These are phyloP conservation scores for Aspergillus awamori DNA, from an alignment of 2,329 filamentous ascomycete species.

Conservation along the genomic window DNA sequence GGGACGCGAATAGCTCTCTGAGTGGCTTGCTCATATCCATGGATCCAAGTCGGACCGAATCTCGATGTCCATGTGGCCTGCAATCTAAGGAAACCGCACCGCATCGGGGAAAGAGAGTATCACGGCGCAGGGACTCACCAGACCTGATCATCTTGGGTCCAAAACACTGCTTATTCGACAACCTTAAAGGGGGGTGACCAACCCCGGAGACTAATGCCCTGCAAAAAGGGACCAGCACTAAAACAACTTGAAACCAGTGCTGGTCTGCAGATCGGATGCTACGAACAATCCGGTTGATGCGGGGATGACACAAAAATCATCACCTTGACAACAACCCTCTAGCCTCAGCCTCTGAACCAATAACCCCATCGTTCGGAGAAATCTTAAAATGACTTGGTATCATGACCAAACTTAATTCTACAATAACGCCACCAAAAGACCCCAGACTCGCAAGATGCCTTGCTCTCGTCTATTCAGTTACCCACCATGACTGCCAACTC, in stretches of 20 bases:
- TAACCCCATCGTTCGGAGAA: background rate
- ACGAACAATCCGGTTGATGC: background rate
- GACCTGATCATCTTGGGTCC: slow-evolving; percentile 21
- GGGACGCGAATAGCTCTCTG: background rate
- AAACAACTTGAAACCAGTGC: background rate
- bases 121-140: slow-evolving; percentile 16
- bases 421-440: background rate
- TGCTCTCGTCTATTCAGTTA: background rate
- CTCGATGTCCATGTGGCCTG: slow-evolving; percentile 10
- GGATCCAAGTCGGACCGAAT: background rate
- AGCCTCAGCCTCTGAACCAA: background rate
- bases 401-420: slow-evolving; percentile 12
- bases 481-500: slow-evolving; percentile 11
- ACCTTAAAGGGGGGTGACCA: slow-evolving; percentile 4
- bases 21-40: background rate
- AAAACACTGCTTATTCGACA: slow-evolving; percentile 12
- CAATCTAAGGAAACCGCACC: too few species aligned
- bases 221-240: background rate
- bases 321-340: background rate
- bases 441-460: background rate
- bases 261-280: slow-evolving; percentile 1
- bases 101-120: background rate
- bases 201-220: background rate
- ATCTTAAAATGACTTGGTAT: slow-evolving; percentile 15
- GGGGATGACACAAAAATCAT: background rate